These are phyloP conservation scores for Cytospora mali DNA, from an alignment of 2,329 filamentous ascomycete genomes.

Conservation along the genomic window DNA sequence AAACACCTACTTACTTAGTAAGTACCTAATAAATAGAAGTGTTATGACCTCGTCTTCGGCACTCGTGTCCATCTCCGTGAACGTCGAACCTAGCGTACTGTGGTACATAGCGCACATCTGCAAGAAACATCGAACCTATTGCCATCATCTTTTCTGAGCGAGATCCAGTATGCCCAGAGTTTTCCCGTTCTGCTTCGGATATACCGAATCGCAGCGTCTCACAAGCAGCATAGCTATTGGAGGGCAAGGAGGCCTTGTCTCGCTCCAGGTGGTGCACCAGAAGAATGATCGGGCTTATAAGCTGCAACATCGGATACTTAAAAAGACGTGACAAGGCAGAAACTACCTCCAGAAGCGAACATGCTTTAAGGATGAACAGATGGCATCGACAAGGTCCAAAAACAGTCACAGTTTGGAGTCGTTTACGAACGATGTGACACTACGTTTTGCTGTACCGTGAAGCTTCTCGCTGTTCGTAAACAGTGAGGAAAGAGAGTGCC, in stretches of 20 bases:
- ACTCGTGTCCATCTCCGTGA: background rate
- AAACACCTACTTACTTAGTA: background rate
- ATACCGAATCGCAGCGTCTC: background rate
- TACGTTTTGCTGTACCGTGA: too few species aligned
- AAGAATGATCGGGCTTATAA: background rate
- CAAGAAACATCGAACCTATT: background rate
- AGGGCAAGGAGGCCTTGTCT: background rate
- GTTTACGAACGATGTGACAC: background rate
- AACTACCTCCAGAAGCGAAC: background rate
- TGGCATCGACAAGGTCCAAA: background rate
- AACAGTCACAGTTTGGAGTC: background rate
- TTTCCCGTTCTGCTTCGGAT: background rate
- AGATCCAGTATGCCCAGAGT: background rate
- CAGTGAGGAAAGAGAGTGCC: too few species aligned
- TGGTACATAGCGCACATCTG: background rate
- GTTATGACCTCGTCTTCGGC: background rate
- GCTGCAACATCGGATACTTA: background rate
- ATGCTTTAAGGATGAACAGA: background rate
- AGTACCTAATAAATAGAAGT: too few species aligned
- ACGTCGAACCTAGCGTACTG: background rate
- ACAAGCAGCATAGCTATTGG: background rate
- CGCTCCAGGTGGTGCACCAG: background rate
- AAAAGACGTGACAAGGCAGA: background rate
- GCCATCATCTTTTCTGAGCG: background rate
- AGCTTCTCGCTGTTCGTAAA: too few species aligned